Percentiles rank a stretch among this genome's conserved stretches.
These are phyloP conservation scores for grape (Vitis vinifera) DNA, from an alignment of 164 flowering plant species.

Conservation along the genomic window ASM3070453v1 NC_081805.1:24371501-24372000, in stretches of 20 bases:
- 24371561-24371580: slow-evolving; percentile 55
- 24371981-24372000: too few relatives aligned
- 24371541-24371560: slow-evolving; percentile 67
- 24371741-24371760: slow-evolving; percentile 72
- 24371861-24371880: slow-evolving; percentile 7
- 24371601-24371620: slow-evolving; percentile 59
- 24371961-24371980: too few relatives aligned
- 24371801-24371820: slow-evolving; percentile 42
- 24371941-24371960: too few relatives aligned
- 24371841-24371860: slow-evolving; percentile 55
- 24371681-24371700: slow-evolving; percentile 35
- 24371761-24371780: slow-evolving; percentile 92
- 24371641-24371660: slow-evolving; percentile 40
- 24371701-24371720: slow-evolving; percentile 9
- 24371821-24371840: slow-evolving; percentile 38
- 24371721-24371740: slow-evolving; percentile 91
- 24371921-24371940: too few relatives aligned
- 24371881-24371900: too few relatives aligned
- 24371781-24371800: slow-evolving; percentile 84
- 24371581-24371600: slow-evolving; percentile 59
- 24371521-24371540: slow-evolving; percentile 52
- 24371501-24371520: slow-evolving; percentile 83
- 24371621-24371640: slow-evolving; percentile 18
- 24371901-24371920: too few relatives aligned
- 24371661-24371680: slow-evolving; percentile 60